These are phyloP conservation scores for Abrus precatorius DNA, from an alignment of 306 rosid species.

Conservation along the genomic window DNA sequence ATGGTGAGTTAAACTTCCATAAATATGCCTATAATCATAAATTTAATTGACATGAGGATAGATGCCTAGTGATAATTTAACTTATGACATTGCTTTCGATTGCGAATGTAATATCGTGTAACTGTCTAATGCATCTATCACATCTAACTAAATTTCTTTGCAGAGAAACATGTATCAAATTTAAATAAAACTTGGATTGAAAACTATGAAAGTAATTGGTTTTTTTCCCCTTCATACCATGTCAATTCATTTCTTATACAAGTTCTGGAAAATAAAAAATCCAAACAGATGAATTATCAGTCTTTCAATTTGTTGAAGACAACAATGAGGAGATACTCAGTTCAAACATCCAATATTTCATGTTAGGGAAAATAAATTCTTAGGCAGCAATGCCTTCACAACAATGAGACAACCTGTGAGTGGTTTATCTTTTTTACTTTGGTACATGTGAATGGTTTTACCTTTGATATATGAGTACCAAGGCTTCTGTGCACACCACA, in stretches of 20 bases:
- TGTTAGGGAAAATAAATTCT: neutral
- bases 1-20: neutral
- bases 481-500: slow-evolving; percentile 98
- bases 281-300: slow-evolving; percentile 29
- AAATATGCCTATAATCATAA: neutral
- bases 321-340: slow-evolving; percentile 7
- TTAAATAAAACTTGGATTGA: slow-evolving; percentile 21
- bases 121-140: slow-evolving; percentile 11
- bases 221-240: neutral
- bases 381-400: slow-evolving; percentile 13
- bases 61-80: slow-evolving; percentile 1
- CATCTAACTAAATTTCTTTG: neutral
- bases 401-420: slow-evolving; percentile 38
- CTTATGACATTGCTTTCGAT: slow-evolving; percentile 2
- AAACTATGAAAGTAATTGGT: neutral
- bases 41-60: neutral
- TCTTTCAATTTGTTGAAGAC: slow-evolving; percentile 35
- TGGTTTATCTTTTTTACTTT: slow-evolving; percentile 56
- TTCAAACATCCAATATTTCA: slow-evolving; percentile 19
- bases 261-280: slow-evolving; percentile 35
- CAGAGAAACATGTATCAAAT: neutral
- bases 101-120: neutral
- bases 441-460: slow-evolving; percentile 45
- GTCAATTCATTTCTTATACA: slow-evolving; percentile 14
- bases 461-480: slow-evolving; percentile 97